Evolutionary conservation across 2,329 filamentous ascomycete genomes (phyloP).

Genomic region (Trichoderma citrinoviride): DNA sequence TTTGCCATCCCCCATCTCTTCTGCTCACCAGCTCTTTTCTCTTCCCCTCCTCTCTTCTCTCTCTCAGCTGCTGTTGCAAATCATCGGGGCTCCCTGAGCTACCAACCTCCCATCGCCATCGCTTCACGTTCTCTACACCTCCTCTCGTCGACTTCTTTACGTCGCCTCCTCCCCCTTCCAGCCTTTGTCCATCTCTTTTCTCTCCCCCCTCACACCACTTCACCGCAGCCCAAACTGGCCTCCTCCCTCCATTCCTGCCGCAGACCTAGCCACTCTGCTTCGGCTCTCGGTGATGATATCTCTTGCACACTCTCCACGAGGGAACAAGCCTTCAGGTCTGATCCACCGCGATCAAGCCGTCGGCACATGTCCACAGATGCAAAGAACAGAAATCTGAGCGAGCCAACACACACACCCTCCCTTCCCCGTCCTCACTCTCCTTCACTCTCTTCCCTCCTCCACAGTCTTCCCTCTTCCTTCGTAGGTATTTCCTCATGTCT

Average conservation of each 20-base stretch:
- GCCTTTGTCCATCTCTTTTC: no score
- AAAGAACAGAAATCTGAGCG: constrained; percentile 54
- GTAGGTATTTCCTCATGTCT: background rate
- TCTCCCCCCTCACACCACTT: no score
- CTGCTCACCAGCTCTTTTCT: background rate
- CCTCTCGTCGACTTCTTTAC: no score
- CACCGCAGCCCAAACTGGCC: background rate
- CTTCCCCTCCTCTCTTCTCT: background rate
- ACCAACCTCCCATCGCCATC: no score
- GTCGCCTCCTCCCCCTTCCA: no score
- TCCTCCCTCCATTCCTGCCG: background rate
- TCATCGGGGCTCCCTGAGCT: background rate
- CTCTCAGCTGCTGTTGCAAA: background rate
- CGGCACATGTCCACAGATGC: background rate
- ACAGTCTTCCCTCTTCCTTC: no score
- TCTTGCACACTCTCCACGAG: background rate
- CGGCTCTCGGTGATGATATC: constrained; percentile 15
- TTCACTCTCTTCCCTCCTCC: background rate
- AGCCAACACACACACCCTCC: background rate
- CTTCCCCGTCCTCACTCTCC: constrained; percentile 9
- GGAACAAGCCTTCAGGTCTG: background rate
- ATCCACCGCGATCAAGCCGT: background rate
- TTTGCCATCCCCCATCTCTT: background rate
- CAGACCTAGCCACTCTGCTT: no score
- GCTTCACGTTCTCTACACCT: no score